A percentile compares a stretch with the other conserved stretches of the same genome.
These are phyloP conservation scores for Sarcomyxa edulis DNA, from an alignment of 768 basidiomycete species.

Conservation along the genomic window DNA sequence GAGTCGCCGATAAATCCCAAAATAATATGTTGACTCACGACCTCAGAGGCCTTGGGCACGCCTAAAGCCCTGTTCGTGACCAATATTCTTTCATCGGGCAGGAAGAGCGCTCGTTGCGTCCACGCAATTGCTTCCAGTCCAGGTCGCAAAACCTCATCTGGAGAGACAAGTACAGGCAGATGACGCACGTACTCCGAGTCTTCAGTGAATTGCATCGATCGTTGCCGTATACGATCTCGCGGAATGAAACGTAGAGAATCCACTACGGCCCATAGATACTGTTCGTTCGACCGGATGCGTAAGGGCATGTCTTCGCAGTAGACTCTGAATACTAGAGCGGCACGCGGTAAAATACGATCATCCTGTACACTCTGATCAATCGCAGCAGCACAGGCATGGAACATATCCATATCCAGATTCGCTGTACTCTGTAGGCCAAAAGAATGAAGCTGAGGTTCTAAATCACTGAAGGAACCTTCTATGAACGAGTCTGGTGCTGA, in stretches of 20 bases:
- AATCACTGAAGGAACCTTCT: constrained; percentile 17
- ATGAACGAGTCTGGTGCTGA: constrained; percentile 25
- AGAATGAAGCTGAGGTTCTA: constrained; percentile 20
- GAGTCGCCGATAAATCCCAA: too few relatives aligned
- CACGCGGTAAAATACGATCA: constrained; percentile 16
- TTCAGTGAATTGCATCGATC: constrained; percentile 15
- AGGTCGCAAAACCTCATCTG: constrained; percentile 29
- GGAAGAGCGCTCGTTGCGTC: constrained; percentile 40
- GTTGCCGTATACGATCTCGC: constrained; percentile 16
- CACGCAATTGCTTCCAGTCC: constrained; percentile 38
- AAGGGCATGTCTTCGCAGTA: constrained; percentile 31
- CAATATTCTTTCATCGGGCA: constrained; percentile 24
- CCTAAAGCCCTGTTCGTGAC: constrained; percentile 33
- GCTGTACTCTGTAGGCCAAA: constrained; percentile 26
- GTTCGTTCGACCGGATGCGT: constrained; percentile 10
- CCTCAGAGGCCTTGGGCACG: constrained; percentile 31
- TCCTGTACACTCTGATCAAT: constrained; percentile 17
- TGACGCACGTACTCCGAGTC: constrained; percentile 17
- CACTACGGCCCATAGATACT: constrained; percentile 22
- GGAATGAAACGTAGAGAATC: constrained; percentile 37
- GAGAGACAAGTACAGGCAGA: constrained; percentile 30
- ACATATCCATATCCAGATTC: constrained; percentile 25
- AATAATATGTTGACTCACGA: constrained; percentile 27
- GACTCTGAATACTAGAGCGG: constrained; percentile 23
- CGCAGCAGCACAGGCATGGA: constrained; percentile 28